Base-by-base conservation (phyloP, 495 filamentous ascomycete species). In the Aspergillus heteromorphus region DNA sequence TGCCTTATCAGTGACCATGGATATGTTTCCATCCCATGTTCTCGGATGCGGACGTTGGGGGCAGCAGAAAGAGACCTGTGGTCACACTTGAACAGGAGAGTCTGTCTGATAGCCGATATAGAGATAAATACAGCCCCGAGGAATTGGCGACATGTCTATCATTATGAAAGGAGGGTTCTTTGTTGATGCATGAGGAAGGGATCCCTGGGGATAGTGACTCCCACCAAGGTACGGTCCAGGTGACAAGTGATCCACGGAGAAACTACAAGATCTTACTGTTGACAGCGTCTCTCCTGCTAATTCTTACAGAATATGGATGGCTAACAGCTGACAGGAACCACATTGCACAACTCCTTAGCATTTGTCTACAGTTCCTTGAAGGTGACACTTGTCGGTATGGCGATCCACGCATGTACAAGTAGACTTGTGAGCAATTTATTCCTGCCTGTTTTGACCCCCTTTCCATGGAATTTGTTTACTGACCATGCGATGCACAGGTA, bases 361-460 rank as follows among this genome's bases (percentile, higher is more conserved):
- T 9, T 13, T n/a, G 13, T 4, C 34, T 13, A 38, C 34, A 38
- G 34, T 13, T n/a, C 34, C 34, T 38, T n/a, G 23, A 27, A 4
- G 34, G 34, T 38, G 13, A 38, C 34, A 38, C 34, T 38, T 38
- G 34, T 38, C 34, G n/a, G 34, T n/a, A 14, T 38, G n/a, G 34
- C 34, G 34, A 38, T 14, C 34, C 34, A 13, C 13, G n/a, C 34
- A 38, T 38, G 91, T 91, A 40, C 89, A 95, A 72, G 69, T 96
- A 65, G 90, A 96, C 73, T 73, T 96, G 74, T 75, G 73, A 75
- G 76, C 58, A 56, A 49, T 42, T 48, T 30, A 53, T 27, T 51
- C 45, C 45, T 34, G 4, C 51, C 14, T 48, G 48, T 38, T 38
- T n/a, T 5, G n/a, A 38, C 4, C 34, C 5, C 34, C 34, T 38